phyloP scores from a whole-genome alignment of 345 rosid genomes.

The Gossypium longicalyx region DNA sequence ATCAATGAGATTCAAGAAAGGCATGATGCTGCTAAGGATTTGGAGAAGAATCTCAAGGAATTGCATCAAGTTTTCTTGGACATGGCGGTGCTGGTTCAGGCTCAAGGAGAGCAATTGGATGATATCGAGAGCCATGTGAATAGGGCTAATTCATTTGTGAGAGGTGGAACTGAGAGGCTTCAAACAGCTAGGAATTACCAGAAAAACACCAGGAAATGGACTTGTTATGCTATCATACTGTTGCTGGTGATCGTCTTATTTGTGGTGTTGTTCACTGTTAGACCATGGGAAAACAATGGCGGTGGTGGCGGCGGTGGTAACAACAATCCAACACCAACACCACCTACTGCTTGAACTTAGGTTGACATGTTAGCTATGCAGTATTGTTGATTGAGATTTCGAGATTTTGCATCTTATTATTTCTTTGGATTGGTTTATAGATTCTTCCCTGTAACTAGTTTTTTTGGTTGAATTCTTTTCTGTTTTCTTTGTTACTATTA shows the following conservation, averaged over 20 bases:
- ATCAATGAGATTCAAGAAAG: slow-evolving; percentile 83
- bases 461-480: background rate
- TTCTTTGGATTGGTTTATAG: slow-evolving; percentile 4
- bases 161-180: slow-evolving; percentile 52
- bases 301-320: background rate
- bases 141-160: slow-evolving; percentile 66
- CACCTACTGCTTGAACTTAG: background rate
- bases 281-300: slow-evolving; percentile 48
- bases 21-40: slow-evolving; percentile 78
- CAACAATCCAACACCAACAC: background rate
- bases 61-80: slow-evolving; percentile 87
- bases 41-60: slow-evolving; percentile 75
- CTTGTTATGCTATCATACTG: slow-evolving; percentile 60
- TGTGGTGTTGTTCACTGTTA: slow-evolving; percentile 48
- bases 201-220: slow-evolving; percentile 86
- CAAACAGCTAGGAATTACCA: slow-evolving; percentile 65
- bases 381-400: background rate
- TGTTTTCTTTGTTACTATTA: background rate
- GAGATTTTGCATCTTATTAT: background rate
- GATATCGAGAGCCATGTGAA: slow-evolving; percentile 81
- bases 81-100: slow-evolving; percentile 85
- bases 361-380: background rate
- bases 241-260: slow-evolving; percentile 57
- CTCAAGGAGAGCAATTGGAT: slow-evolving; percentile 80
- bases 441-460: slow-evolving; percentile 10